phyloP scores from a whole-genome alignment of 78 protist species.

The Pigoraptor vietnamica region DNA sequence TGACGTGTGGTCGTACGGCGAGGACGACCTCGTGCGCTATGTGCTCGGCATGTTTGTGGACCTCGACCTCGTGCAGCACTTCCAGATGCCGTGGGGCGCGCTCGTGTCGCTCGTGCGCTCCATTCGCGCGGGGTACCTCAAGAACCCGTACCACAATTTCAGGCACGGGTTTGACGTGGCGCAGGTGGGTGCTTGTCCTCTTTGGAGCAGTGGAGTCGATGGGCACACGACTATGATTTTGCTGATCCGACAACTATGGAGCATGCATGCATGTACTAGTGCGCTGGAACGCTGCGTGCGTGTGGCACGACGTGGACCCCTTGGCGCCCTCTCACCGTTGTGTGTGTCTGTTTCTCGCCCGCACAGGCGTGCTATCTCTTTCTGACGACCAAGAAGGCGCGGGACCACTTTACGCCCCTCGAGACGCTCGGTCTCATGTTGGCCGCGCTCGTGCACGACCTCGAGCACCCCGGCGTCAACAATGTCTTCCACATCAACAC shows the following conservation, averaged over 20 bases:
- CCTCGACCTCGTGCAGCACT: not conserved
- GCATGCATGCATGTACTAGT: not conserved
- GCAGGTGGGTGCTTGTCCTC: constrained; percentile 41
- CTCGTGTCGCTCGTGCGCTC: not conserved
- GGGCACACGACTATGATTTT: too few relatives aligned
- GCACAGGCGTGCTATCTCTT: constrained; percentile 19
- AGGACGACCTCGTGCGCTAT: not conserved
- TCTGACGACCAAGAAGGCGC: not conserved
- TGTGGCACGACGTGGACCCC: too few relatives aligned
- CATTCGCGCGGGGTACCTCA: not conserved
- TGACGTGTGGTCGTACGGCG: not conserved
- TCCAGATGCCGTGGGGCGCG: not conserved
- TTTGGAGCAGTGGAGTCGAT: not conserved
- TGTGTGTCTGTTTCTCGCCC: not conserved
- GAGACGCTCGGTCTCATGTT: constrained; percentile 48
- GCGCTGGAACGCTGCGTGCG: too few relatives aligned
- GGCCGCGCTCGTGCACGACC: constrained; percentile 56
- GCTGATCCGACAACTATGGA: not conserved
- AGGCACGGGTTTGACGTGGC: constrained; percentile 80
- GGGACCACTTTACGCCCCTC: constrained; percentile 1
- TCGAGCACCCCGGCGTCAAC: constrained; percentile 84
- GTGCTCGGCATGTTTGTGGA: not conserved
- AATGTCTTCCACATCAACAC: constrained; percentile 67
- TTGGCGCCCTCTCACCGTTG: too few relatives aligned
- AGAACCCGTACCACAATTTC: constrained; percentile 62